A percentile compares a stretch with the other conserved stretches of the same genome.
Conservation (phyloP, 1,284 basidiomycete genomes). For the Wallemia hederae region DNA sequence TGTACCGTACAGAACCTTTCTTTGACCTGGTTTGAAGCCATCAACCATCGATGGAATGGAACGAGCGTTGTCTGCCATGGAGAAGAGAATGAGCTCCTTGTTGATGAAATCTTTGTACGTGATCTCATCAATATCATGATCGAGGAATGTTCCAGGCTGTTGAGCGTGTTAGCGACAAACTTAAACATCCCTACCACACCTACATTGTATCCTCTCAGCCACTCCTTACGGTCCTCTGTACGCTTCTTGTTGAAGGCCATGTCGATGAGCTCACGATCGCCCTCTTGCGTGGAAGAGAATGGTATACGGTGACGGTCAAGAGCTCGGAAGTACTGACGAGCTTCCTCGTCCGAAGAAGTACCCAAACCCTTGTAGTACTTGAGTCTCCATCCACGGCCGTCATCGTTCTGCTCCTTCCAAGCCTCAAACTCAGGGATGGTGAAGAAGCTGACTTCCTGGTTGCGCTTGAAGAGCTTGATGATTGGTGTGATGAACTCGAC, state of each 20-base stretch:
- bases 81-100: conserved; percentile 91
- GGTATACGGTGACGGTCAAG: conserved; percentile 85
- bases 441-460: conserved; percentile 65
- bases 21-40: conserved; percentile 93
- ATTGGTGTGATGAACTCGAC: conserved; percentile 98
- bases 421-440: conserved; percentile 90
- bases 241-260: conserved; percentile 99
- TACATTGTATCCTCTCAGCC: conserved; percentile 76
- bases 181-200: conserved; percentile 5
- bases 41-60: conserved; percentile 81
- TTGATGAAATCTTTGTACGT: conserved; percentile 89
- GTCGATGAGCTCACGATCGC: conserved; percentile 71
- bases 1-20: conserved; percentile 83
- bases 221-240: conserved; percentile 93
- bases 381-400: conserved; percentile 55
- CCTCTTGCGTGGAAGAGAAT: conserved; percentile 51
- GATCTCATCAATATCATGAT: conserved; percentile 65
- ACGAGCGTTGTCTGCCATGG: conserved; percentile 94
- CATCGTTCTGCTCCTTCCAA: conserved; percentile 57
- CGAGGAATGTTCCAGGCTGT: conserved; percentile 74
- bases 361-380: conserved; percentile 99
- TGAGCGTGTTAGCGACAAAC: background rate
- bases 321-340: conserved; percentile 70
- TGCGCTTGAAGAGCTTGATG: conserved; percentile 63
- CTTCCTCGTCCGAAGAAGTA: conserved; percentile 64